phyloP scores from a whole-genome alignment of 306 rosid species.

The Dryas drummondii region DNA sequence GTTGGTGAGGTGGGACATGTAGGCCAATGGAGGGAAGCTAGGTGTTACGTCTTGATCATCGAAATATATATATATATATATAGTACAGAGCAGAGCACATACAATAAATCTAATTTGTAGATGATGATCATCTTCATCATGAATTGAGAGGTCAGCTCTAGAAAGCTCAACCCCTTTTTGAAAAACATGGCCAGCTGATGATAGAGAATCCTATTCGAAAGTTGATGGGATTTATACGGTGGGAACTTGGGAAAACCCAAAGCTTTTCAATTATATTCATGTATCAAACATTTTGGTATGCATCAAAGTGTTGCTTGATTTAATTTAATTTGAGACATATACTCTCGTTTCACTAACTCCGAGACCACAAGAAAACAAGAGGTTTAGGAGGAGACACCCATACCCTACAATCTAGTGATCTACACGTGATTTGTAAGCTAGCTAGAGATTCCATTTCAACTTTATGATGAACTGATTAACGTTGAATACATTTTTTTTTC shows the following conservation, averaged over 20 bases:
- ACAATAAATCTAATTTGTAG: conserved; percentile 35
- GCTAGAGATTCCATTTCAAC: conserved; percentile 33
- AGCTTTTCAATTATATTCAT: too few relatives aligned
- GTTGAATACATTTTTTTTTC: neutral
- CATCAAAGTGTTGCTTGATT: conserved; percentile 25
- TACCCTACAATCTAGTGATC: conserved; percentile 15
- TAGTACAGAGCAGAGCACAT: conserved; percentile 20
- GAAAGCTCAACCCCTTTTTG: conserved; percentile 34
- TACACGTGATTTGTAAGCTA: conserved; percentile 32
- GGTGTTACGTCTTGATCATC: conserved; percentile 61
- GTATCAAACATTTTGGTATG: too few relatives aligned
- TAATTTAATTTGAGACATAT: conserved; percentile 25
- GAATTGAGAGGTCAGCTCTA: conserved; percentile 34
- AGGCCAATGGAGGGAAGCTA: conserved; percentile 23
- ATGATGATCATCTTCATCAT: conserved; percentile 10
- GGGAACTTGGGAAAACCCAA: conserved; percentile 18
- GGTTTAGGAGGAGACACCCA: conserved; percentile 33
- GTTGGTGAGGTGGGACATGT: conserved; percentile 62
- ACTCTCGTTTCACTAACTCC: conserved; percentile 49
- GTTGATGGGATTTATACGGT: conserved; percentile 41
- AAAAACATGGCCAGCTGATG: conserved; percentile 46
- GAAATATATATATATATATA: conserved; percentile 8
- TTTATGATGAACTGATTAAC: neutral
- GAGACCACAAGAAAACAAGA: conserved; percentile 39
- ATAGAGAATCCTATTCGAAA: conserved; percentile 40